Conservation (phyloP, 2,329 filamentous ascomycete genomes). For the Atkinsonella texensis region DNA sequence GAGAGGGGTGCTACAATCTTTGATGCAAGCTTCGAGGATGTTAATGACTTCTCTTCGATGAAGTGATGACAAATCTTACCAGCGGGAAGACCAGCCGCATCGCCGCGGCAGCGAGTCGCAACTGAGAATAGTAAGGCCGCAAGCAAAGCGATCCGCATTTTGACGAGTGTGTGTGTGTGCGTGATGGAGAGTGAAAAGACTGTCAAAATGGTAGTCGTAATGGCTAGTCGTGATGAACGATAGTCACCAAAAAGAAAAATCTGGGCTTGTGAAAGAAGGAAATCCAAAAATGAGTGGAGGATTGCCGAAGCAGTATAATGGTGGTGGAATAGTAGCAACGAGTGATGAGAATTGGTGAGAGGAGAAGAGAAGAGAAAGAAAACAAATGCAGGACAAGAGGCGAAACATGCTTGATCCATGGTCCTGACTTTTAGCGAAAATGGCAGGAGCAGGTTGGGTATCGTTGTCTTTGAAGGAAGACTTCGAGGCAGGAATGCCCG, state of each 20-base stretch:
- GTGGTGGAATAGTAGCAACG: slow-evolving; percentile 12
- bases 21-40: slow-evolving; percentile 9
- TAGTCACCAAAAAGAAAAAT: slow-evolving; percentile 19
- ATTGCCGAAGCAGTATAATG: slow-evolving; percentile 12
- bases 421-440: neutral
- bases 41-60: neutral
- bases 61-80: neutral
- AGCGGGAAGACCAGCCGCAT: neutral
- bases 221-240: slow-evolving; percentile 19
- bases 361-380: slow-evolving; percentile 1
- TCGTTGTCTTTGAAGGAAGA: neutral
- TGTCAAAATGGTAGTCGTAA: slow-evolving; percentile 7
- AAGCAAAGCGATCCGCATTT: slow-evolving; percentile 13
- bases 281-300: slow-evolving; percentile 21
- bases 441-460: neutral
- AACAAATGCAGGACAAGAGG: neutral
- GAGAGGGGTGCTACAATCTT: slow-evolving; percentile 11
- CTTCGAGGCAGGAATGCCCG: neutral
- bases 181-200: slow-evolving; percentile 8
- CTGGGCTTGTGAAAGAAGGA: slow-evolving; percentile 8
- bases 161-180: slow-evolving; percentile 1
- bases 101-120: slow-evolving; percentile 4
- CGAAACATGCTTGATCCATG: neutral
- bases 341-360: slow-evolving; percentile 10
- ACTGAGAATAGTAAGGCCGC: slow-evolving; percentile 8